Conservation (phyloP, 305 asterid genomes). For the Solanum chacoense region DNA sequence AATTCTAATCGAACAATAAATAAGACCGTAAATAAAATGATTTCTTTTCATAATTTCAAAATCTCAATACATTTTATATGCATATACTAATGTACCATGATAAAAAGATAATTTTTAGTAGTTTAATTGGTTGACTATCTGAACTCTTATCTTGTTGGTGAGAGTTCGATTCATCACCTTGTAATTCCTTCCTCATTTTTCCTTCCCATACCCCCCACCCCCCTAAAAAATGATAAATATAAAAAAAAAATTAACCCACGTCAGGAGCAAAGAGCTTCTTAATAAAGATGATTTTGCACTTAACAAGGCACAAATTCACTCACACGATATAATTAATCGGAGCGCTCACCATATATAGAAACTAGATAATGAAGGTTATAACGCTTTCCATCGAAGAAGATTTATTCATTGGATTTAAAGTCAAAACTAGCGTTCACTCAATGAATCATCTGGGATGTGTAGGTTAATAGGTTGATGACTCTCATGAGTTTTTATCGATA, state of each 20-base stretch:
- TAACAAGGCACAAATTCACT: background rate
- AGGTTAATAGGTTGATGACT: background rate
- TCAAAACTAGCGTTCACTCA: background rate
- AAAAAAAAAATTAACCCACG: background rate
- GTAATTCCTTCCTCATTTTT: background rate
- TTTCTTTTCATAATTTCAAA: background rate
- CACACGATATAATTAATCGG: background rate
- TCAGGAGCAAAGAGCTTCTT: background rate
- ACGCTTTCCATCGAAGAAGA: background rate
- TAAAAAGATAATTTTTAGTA: no score
- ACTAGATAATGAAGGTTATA: background rate
- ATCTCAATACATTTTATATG: background rate
- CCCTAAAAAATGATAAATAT: background rate
- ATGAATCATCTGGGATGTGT: background rate
- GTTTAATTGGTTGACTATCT: no score
- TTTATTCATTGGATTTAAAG: background rate
- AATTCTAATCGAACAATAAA: background rate
- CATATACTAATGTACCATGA: background rate
- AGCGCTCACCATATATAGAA: background rate
- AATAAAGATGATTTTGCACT: no score
- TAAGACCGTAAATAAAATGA: background rate
- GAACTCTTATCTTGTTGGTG: background rate
- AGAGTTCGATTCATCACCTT: background rate
- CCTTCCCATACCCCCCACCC: background rate
- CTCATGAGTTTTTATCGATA: background rate